Percentiles rank a stretch among this genome's conserved stretches.
Conservation (phyloP, 2,329 filamentous ascomycete species). For the Verticillium dahliae region DNA sequence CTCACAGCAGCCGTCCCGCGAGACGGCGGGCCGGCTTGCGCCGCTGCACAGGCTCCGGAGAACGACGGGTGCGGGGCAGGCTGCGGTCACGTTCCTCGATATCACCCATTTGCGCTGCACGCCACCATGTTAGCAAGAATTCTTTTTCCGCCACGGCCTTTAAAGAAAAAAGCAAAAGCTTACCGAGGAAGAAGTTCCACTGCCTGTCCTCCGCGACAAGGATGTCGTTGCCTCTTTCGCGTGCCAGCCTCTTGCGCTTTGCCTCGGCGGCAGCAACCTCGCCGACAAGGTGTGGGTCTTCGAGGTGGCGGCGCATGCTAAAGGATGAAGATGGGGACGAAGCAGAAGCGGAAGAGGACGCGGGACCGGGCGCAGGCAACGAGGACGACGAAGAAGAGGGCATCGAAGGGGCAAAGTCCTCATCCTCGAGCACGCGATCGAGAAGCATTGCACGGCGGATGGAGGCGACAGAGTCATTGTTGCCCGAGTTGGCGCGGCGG, state of each 20-base stretch:
- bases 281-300: constrained; percentile 63
- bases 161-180: constrained; percentile 14
- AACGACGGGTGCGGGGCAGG: constrained; percentile 36
- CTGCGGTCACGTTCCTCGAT: constrained; percentile 43
- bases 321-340: constrained; percentile 22
- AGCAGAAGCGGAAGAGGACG: constrained; percentile 26
- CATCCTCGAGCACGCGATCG: constrained; percentile 29
- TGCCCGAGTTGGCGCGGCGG: constrained; percentile 46
- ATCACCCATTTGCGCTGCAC: constrained; percentile 41
- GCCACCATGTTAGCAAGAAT: constrained; percentile 10
- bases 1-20: constrained; percentile 20
- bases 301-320: constrained; percentile 44
- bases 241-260: constrained; percentile 48
- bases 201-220: constrained; percentile 50
- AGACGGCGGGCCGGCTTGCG: constrained; percentile 34
- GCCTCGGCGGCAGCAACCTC: constrained; percentile 56
- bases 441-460: constrained; percentile 21
- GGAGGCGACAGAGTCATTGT: constrained; percentile 22
- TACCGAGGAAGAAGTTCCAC: constrained; percentile 56
- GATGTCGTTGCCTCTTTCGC: constrained; percentile 48
- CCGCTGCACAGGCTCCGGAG: constrained; percentile 23
- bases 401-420: constrained; percentile 7
- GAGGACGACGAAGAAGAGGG: constrained; percentile 32
- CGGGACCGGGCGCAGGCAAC: constrained; percentile 21
- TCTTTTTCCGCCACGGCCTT: not conserved